A percentile compares a stretch with the other conserved stretches of the same genome.
Evolutionary conservation across 2,329 filamentous ascomycete species (phyloP).

Genomic region (Teratosphaeria nubilosa): DNA sequence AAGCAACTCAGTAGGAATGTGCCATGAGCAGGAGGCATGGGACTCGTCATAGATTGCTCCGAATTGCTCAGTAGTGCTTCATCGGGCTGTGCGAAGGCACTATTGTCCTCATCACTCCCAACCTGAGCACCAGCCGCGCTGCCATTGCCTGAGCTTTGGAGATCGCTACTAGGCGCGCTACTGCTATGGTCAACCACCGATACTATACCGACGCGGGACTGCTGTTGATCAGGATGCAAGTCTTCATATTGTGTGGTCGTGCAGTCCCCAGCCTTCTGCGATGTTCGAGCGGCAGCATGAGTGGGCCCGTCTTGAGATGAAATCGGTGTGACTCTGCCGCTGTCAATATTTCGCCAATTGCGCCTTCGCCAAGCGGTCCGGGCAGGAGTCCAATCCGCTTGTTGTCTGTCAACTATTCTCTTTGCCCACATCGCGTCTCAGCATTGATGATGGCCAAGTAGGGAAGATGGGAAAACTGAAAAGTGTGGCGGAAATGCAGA

Average conservation of each 20-base stretch:
- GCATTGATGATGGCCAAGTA: neutral
- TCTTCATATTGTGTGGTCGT: neutral
- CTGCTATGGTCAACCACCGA: neutral
- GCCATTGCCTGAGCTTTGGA: neutral
- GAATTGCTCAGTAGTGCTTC: neutral
- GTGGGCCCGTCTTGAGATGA: neutral
- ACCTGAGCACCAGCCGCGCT: neutral
- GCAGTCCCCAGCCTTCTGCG: neutral
- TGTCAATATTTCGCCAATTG: neutral
- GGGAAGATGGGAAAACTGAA: neutral
- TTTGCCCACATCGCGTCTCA: neutral
- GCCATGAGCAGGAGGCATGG: neutral
- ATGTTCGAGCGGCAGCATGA: neutral
- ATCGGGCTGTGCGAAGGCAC: neutral
- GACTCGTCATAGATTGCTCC: neutral
- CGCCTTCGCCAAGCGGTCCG: neutral
- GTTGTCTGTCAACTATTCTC: neutral
- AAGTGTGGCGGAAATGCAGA: neutral
- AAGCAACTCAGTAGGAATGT: neutral
- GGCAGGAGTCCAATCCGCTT: neutral
- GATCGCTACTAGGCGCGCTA: neutral
- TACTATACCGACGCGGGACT: neutral
- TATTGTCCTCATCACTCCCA: neutral
- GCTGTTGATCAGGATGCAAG: neutral
- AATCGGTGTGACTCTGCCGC: neutral